Conservation (phyloP, 2,329 filamentous ascomycete species). For the Didymella glomerata region DNA sequence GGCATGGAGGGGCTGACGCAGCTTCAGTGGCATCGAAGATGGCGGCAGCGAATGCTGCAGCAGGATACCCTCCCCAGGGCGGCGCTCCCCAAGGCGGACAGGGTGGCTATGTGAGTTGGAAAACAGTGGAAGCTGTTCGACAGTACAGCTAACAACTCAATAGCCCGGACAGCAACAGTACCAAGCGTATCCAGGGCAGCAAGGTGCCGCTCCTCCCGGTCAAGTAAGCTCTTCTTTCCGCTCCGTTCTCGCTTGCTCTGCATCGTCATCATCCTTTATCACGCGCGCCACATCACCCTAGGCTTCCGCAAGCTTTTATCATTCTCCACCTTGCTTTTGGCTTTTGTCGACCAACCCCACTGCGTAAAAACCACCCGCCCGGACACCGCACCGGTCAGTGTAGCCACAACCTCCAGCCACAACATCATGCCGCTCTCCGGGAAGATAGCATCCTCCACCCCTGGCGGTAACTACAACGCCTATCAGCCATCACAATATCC, state of each 20-base stretch:
- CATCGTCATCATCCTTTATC: constrained; percentile 44
- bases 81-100: constrained; percentile 42
- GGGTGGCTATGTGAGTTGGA: constrained; percentile 62
- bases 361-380: constrained; percentile 25
- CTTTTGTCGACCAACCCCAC: constrained; percentile 35
- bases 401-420: constrained; percentile 29
- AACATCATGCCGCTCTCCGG: constrained; percentile 38
- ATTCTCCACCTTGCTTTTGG: constrained; percentile 38
- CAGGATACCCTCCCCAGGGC: constrained; percentile 48
- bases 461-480: constrained; percentile 36
- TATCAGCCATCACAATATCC: constrained; percentile 38
- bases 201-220: constrained; percentile 53
- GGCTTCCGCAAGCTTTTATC: constrained; percentile 28
- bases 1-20: constrained; percentile 40
- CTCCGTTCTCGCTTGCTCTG: constrained; percentile 38
- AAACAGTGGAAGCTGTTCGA: constrained; percentile 18
- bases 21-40: constrained; percentile 58
- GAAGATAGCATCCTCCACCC: constrained; percentile 36
- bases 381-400: constrained; percentile 19
- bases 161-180: constrained; percentile 61
- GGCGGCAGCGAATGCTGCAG: constrained; percentile 52
- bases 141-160: constrained; percentile 40
- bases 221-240: constrained; percentile 42
- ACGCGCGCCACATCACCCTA: constrained; percentile 33
- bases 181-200: constrained; percentile 65